Conservation (phyloP, 1,284 basidiomycete species). For the Cryptococcus maquisensis region DNA sequence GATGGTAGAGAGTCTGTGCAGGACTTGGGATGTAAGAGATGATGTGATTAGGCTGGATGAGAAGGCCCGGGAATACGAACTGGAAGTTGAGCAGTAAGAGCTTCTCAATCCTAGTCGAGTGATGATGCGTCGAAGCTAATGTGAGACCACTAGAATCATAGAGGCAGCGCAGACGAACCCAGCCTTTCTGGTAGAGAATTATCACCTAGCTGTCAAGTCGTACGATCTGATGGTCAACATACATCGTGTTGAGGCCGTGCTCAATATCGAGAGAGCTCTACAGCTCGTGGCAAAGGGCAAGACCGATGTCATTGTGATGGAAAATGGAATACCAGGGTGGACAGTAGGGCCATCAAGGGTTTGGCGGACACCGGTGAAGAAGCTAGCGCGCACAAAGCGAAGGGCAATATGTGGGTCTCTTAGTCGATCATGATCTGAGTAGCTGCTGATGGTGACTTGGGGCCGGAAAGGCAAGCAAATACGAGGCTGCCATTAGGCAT, state of each 20-base stretch:
- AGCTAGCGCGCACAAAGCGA: slow-evolving; percentile 1
- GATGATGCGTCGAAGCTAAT: neutral
- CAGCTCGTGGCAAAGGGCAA: neutral
- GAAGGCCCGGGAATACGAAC: neutral
- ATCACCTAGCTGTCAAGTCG: neutral
- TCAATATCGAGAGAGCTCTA: slow-evolving; percentile 1
- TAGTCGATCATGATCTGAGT: neutral
- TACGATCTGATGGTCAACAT: slow-evolving; percentile 3
- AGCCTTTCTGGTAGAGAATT: neutral
- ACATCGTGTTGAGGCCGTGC: neutral
- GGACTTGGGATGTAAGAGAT: neutral
- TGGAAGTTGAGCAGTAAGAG: neutral
- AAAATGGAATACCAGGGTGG: neutral
- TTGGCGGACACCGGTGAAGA: neutral
- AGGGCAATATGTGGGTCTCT: slow-evolving; percentile 5
- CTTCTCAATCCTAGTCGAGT: neutral
- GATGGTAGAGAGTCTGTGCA: neutral
- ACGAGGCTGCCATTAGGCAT: slow-evolving; percentile 1
- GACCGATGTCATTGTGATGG: neutral
- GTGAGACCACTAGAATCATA: neutral
- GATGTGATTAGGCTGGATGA: neutral
- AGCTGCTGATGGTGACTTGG: neutral
- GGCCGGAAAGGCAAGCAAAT: neutral
- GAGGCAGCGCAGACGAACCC: slow-evolving; percentile 4
- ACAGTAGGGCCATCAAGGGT: neutral